Evolutionary conservation across 352 stramenopile genomes (phyloP).

Genomic region (Phytophthora rubi): DNA sequence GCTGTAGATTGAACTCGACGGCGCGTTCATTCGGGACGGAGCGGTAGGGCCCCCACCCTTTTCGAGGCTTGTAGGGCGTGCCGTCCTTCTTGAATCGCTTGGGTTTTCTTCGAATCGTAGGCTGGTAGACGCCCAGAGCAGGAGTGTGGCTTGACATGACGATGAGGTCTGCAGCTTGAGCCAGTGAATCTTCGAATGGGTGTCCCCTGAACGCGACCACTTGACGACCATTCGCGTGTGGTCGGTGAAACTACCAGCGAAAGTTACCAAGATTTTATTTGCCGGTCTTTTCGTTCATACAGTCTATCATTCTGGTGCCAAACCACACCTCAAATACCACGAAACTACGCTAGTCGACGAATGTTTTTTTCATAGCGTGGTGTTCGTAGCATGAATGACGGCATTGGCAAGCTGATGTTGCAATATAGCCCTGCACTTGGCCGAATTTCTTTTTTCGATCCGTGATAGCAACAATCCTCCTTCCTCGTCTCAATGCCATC

Average conservation of each 20-base stretch:
- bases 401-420: no score
- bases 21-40: slow-evolving; percentile 39
- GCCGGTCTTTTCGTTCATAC: background rate
- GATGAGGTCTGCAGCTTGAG: background rate
- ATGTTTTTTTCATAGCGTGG: no score
- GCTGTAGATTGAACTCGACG: slow-evolving; percentile 40
- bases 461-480: background rate
- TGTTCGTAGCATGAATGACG: no score
- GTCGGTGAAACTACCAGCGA: background rate
- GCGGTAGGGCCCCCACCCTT: slow-evolving; percentile 24
- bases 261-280: no score
- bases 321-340: background rate
- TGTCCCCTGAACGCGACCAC: background rate
- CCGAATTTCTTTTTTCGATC: background rate
- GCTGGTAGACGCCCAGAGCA: slow-evolving; percentile 7
- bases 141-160: background rate
- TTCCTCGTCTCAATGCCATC: background rate
- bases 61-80: slow-evolving; percentile 3
- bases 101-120: background rate
- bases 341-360: background rate
- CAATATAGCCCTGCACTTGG: background rate
- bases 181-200: background rate
- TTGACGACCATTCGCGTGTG: background rate
- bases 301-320: background rate
- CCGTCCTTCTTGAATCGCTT: slow-evolving; percentile 10